Evolutionary conservation across 2,329 filamentous ascomycete species (phyloP).

Genomic region (Phaeosphaeria sp.): DNA sequence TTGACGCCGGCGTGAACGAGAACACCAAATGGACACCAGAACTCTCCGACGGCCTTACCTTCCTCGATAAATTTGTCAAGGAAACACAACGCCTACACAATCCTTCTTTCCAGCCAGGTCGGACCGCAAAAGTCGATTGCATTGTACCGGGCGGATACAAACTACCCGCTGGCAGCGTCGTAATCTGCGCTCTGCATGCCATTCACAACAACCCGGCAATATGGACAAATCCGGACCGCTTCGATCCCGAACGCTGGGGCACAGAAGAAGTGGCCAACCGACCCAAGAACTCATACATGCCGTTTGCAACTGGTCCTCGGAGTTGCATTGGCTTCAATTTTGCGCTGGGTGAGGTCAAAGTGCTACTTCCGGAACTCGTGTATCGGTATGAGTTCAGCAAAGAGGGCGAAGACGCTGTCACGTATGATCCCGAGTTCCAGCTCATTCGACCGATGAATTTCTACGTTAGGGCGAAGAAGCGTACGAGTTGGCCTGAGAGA

Average conservation of each 20-base stretch:
- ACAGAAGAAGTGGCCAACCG: slow-evolving; percentile 52
- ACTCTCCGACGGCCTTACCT: slow-evolving; percentile 21
- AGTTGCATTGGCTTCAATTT: slow-evolving; percentile 23
- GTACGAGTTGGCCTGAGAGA: slow-evolving; percentile 13
- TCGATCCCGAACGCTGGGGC: slow-evolving; percentile 67
- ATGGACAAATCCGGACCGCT: slow-evolving; percentile 65
- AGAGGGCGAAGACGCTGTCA: slow-evolving; percentile 11
- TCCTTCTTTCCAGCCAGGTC: slow-evolving; percentile 52
- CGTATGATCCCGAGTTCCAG: slow-evolving; percentile 20
- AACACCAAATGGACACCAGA: slow-evolving; percentile 25
- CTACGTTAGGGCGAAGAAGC: slow-evolving; percentile 16
- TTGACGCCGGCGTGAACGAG: slow-evolving; percentile 23
- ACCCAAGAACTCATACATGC: slow-evolving; percentile 18
- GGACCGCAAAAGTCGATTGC: slow-evolving; percentile 62
- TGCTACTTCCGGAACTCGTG: slow-evolving; percentile 12
- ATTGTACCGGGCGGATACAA: slow-evolving; percentile 66
- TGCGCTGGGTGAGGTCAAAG: slow-evolving; percentile 16
- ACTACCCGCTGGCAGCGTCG: slow-evolving; percentile 58
- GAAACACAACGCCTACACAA: slow-evolving; percentile 30
- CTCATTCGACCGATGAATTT: slow-evolving; percentile 20
- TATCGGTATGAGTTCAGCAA: slow-evolving; percentile 19
- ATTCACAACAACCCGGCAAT: slow-evolving; percentile 60
- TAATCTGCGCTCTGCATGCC: slow-evolving; percentile 58
- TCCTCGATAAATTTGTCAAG: slow-evolving; percentile 30
- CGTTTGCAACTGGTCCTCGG: slow-evolving; percentile 15